Percentiles rank a stretch among this genome's conserved stretches.
Conservation (phyloP, 495 filamentous ascomycete species). For the Chaetomium cochliodes region DNA sequence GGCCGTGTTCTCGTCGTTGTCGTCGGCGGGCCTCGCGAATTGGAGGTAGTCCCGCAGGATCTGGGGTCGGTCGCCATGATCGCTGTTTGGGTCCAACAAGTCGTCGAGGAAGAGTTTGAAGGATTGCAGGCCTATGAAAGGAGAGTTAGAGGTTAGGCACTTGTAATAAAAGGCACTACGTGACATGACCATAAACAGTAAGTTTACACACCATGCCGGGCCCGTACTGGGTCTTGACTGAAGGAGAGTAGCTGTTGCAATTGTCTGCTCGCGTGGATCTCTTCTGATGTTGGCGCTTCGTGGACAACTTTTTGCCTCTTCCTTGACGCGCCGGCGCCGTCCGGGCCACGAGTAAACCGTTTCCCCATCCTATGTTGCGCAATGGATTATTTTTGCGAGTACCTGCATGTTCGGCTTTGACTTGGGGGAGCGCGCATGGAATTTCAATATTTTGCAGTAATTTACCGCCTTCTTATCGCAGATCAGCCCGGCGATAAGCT, state of each 20-base stretch:
- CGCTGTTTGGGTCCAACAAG: slow-evolving; percentile 56
- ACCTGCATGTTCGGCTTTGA: background rate
- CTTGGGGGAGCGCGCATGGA: slow-evolving; percentile 15
- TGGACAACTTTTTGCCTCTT: slow-evolving; percentile 43
- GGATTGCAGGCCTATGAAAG: slow-evolving; percentile 59
- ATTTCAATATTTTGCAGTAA: slow-evolving; percentile 28
- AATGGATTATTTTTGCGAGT: background rate
- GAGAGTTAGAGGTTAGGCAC: background rate
- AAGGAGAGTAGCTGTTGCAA: slow-evolving; percentile 64
- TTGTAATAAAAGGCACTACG: no score
- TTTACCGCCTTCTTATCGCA: slow-evolving; percentile 32
- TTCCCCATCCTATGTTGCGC: slow-evolving; percentile 39
- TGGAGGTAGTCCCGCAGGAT: slow-evolving; percentile 75
- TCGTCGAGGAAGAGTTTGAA: slow-evolving; percentile 74
- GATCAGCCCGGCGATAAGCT: slow-evolving; percentile 15
- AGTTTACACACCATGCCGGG: slow-evolving; percentile 62
- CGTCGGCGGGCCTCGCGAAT: slow-evolving; percentile 55
- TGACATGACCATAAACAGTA: background rate
- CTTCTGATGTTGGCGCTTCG: slow-evolving; percentile 50
- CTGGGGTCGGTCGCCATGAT: slow-evolving; percentile 45
- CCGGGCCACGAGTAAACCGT: slow-evolving; percentile 37
- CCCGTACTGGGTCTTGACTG: slow-evolving; percentile 58
- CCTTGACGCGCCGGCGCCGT: slow-evolving; percentile 29
- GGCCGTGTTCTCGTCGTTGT: slow-evolving; percentile 54
- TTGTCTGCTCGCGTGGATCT: slow-evolving; percentile 59